phyloP scores from a whole-genome alignment of 2,329 filamentous ascomycete genomes.

The Penicillium sp. region DNA sequence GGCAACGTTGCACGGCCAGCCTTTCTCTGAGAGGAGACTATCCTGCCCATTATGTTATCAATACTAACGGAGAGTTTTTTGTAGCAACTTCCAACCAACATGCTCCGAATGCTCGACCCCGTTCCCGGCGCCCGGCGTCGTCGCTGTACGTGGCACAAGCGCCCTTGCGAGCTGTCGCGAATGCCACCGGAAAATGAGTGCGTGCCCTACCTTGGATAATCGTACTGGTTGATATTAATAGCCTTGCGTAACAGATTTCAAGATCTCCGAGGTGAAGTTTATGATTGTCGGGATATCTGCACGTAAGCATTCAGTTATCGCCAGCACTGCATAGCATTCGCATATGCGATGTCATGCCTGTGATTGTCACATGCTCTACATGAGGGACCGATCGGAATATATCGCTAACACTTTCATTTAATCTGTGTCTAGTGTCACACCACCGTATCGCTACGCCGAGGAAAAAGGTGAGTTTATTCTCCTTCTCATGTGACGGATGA shows the following conservation, averaged over 20 bases:
- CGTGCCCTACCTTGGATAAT: constrained; percentile 16
- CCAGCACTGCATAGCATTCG: not conserved
- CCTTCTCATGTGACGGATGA: not conserved
- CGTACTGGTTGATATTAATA: constrained; percentile 30
- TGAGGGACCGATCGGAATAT: not conserved
- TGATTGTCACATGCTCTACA: not conserved
- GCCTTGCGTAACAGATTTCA: constrained; percentile 46
- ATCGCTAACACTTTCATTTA: not conserved
- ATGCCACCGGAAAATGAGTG: constrained; percentile 74
- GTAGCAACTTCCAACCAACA: constrained; percentile 73
- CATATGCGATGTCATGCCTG: not conserved
- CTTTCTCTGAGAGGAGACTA: not conserved
- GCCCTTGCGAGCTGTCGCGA: constrained; percentile 71
- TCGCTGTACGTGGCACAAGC: constrained; percentile 69
- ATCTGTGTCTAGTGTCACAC: constrained; percentile 8
- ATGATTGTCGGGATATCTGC: constrained; percentile 61
- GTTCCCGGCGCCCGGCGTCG: constrained; percentile 59
- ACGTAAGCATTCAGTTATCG: constrained; percentile 39
- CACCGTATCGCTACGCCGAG: constrained; percentile 9
- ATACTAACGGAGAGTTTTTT: not conserved
- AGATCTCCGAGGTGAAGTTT: constrained; percentile 74
- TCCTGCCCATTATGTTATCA: not conserved
- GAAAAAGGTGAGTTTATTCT: constrained; percentile 10
- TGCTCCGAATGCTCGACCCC: constrained; percentile 71
- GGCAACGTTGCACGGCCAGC: not conserved